These are phyloP conservation scores for Capronia coronata DNA, from an alignment of 2,329 filamentous ascomycete genomes.

Conservation along the genomic window DNA sequence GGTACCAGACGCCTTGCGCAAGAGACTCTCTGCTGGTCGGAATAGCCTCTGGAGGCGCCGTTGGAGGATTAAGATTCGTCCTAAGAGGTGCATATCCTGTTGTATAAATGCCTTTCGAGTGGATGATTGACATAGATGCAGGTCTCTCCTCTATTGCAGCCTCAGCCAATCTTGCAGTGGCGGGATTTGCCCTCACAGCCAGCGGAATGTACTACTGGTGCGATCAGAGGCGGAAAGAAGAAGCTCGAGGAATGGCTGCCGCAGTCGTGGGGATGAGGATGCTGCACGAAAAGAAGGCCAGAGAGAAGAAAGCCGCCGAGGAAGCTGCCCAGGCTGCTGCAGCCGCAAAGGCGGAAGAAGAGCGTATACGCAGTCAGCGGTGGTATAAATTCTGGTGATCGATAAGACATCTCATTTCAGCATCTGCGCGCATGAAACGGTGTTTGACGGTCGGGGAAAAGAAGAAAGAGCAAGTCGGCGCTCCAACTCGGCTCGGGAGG, in stretches of 20 bases:
- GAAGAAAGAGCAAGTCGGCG: neutral
- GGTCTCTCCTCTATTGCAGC: conserved; percentile 14
- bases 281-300: conserved; percentile 61
- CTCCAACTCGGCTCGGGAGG: neutral
- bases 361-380: conserved; percentile 37
- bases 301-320: conserved; percentile 38
- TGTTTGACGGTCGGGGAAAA: neutral
- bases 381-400: conserved; percentile 45
- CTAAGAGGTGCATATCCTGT: conserved; percentile 57
- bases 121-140: conserved; percentile 8
- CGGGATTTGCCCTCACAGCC: conserved; percentile 63
- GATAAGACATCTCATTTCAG: neutral
- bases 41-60: conserved; percentile 69
- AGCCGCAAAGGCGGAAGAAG: conserved; percentile 35
- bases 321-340: conserved; percentile 34
- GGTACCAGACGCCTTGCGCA: conserved; percentile 77
- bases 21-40: conserved; percentile 75
- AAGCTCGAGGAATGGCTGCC: conserved; percentile 76
- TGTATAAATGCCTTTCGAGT: conserved; percentile 6
- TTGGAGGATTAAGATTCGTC: conserved; percentile 68
- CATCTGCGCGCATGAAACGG: conserved; percentile 19
- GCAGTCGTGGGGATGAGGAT: conserved; percentile 75
- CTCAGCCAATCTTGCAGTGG: conserved; percentile 74
- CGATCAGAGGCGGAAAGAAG: conserved; percentile 63
- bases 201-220: conserved; percentile 77